phyloP scores from a whole-genome alignment of 345 rosid genomes.

The Mangifera indica region DNA sequence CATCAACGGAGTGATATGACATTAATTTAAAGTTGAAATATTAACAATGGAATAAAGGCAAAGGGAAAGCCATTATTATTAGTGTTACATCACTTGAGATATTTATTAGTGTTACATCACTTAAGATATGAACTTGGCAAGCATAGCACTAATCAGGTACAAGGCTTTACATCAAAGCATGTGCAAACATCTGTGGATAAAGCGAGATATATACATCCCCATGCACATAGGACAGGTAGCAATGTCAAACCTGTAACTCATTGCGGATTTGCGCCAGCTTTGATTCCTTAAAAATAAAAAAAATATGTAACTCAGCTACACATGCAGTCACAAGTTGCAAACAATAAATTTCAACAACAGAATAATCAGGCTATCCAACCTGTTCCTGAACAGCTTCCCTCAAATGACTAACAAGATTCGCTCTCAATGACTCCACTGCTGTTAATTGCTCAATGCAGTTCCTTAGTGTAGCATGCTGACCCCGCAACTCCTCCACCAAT shows the following conservation, averaged over 20 bases:
- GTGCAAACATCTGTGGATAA: background rate
- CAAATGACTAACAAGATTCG: conserved; percentile 63
- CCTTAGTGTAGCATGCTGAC: conserved; percentile 61
- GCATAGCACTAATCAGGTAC: too few species aligned
- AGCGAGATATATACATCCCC: background rate
- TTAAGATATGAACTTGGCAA: too few species aligned
- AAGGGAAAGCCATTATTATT: background rate
- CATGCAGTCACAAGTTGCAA: conserved; percentile 6
- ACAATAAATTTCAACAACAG: conserved; percentile 5
- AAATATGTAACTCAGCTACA: conserved; percentile 27
- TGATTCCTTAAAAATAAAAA: conserved; percentile 53
- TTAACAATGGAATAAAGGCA: too few species aligned
- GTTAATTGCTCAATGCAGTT: conserved; percentile 72
- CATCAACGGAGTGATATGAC: too few species aligned
- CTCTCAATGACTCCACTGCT: conserved; percentile 61
- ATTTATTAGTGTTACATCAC: too few species aligned
- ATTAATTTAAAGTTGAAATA: too few species aligned
- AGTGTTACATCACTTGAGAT: too few species aligned
- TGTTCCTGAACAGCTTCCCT: conserved; percentile 88
- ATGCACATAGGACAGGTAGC: background rate
- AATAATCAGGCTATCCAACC: conserved; percentile 43
- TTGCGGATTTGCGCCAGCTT: conserved; percentile 70
- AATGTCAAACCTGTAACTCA: conserved; percentile 73
- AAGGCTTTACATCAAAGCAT: background rate
- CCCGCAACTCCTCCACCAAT: conserved; percentile 68